Evolutionary conservation across 176 grass and related monocot species (phyloP), one percentile per base, ranked within the genome.

Genomic region (Juncus inflexus): DNA sequence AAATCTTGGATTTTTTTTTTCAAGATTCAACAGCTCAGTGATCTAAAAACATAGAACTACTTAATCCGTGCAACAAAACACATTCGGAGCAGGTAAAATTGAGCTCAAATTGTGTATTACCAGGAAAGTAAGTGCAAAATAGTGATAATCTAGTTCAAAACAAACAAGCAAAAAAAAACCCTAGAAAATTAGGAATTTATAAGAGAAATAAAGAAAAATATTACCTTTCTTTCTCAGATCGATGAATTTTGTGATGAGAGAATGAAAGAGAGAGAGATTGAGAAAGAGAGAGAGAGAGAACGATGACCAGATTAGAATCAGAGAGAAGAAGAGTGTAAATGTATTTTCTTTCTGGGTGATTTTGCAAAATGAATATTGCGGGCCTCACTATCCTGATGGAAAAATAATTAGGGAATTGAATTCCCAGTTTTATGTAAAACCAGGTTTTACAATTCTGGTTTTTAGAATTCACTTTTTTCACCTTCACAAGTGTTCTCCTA

Each of bases 251-350:
- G 43, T 47, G 7, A 36, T 9, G 8, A 71, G 14, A 59, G 9
- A 6, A 12, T 55, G 65, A 40, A 3, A 71, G 38, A 35, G 38
- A 47, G 12, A 13, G 3, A 70, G 14, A 58, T 35, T 42, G 37
- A 43, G 51, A 55, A 28, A 70, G 66, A 37, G 40, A 12, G 16
- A 9, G 58, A 4, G 50, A 58, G 19, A 71, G 38, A 59, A 55
- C 68, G 68, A 71, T 60, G 68, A 71, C 68, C 68, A 35, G 68
- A 47, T 47, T 47, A 47, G 43, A 47, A 47, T 47, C 43, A 47
- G 43, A 47, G 43, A 5, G 4, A 28, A 28, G 19, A 28, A 28
- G 19, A 28, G 19, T 28, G 19, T 28, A 28, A 28, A 28, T 28
- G 19, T 28, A 28, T 28, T 9, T 47, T 47, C 9, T 47, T 47